Conservation (phyloP, 495 filamentous ascomycete species). For the Letharia lupina region DNA sequence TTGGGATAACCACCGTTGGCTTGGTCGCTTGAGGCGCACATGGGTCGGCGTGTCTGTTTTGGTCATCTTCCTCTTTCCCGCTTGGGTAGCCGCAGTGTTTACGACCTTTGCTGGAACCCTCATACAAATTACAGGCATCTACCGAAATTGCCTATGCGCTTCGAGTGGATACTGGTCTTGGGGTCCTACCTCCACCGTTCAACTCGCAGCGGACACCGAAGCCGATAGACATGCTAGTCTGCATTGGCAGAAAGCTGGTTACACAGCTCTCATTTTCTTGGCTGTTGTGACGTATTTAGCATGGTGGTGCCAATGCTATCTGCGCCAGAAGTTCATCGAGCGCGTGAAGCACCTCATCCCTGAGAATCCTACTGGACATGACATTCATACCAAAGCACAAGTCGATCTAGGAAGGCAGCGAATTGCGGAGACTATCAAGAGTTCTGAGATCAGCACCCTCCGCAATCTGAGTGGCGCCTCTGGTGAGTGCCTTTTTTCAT, state of each 20-base stretch:
- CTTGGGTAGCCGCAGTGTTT: slow-evolving; percentile 26
- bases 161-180: slow-evolving; percentile 7
- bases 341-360: slow-evolving; percentile 9
- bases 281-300: slow-evolving; percentile 29
- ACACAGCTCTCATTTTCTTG: slow-evolving; percentile 25
- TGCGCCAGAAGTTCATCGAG: slow-evolving; percentile 30
- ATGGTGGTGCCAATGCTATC: slow-evolving; percentile 33
- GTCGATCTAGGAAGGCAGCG: background rate
- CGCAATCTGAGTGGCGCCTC: background rate
- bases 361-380: background rate
- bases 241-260: slow-evolving; percentile 30
- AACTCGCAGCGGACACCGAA: slow-evolving; percentile 8
- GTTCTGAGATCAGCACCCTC: background rate
- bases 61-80: slow-evolving; percentile 27
- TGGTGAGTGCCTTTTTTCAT: background rate
- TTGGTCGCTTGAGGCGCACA: slow-evolving; percentile 22
- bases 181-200: background rate
- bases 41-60: slow-evolving; percentile 24
- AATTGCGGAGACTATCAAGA: background rate
- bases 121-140: slow-evolving; percentile 36
- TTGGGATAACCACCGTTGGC: slow-evolving; percentile 15
- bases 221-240: slow-evolving; percentile 21
- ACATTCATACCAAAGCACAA: background rate
- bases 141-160: slow-evolving; percentile 31
- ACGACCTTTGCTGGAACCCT: slow-evolving; percentile 32